Evolutionary conservation across 2,329 filamentous ascomycete species (phyloP).

Genomic region (Neofusicoccum parvum): DNA sequence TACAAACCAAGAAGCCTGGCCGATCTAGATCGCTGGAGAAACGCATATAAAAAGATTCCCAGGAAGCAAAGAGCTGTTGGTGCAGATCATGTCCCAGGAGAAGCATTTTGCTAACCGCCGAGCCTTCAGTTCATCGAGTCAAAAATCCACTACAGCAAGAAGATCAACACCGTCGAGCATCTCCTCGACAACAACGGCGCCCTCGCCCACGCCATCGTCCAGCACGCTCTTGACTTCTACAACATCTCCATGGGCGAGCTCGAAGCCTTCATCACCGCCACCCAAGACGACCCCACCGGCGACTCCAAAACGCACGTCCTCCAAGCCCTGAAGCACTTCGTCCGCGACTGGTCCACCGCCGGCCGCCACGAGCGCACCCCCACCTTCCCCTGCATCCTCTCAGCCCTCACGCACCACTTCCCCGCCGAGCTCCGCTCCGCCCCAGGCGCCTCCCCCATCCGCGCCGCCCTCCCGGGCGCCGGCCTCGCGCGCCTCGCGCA

Average conservation of each 20-base stretch:
- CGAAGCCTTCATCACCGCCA: constrained; percentile 44
- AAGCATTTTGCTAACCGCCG: background rate
- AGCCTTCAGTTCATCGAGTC: constrained; percentile 26
- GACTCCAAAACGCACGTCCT: constrained; percentile 52
- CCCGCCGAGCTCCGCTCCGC: background rate
- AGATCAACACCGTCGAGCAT: constrained; percentile 49
- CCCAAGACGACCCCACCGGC: constrained; percentile 44
- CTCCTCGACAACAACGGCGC: constrained; percentile 50
- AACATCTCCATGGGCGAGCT: constrained; percentile 49
- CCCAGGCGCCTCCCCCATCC: constrained; percentile 28
- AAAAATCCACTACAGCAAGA: constrained; percentile 34
- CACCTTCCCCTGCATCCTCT: constrained; percentile 39
- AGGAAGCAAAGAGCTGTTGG: constrained; percentile 26
- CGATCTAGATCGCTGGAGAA: constrained; percentile 30
- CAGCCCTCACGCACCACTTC: constrained; percentile 26
- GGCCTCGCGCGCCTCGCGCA: constrained; percentile 57
- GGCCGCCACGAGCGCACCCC: constrained; percentile 51
- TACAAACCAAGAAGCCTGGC: constrained; percentile 28
- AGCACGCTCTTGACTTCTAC: constrained; percentile 52
- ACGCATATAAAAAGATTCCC: constrained; percentile 28
- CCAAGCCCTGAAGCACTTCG: constrained; percentile 60
- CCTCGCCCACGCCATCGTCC: constrained; percentile 51
- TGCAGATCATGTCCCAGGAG: background rate
- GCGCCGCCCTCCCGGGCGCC: constrained; percentile 55
- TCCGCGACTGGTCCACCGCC: constrained; percentile 58